phyloP scores from a whole-genome alignment of 2,329 filamentous ascomycete species.

The Periconia digitata region DNA sequence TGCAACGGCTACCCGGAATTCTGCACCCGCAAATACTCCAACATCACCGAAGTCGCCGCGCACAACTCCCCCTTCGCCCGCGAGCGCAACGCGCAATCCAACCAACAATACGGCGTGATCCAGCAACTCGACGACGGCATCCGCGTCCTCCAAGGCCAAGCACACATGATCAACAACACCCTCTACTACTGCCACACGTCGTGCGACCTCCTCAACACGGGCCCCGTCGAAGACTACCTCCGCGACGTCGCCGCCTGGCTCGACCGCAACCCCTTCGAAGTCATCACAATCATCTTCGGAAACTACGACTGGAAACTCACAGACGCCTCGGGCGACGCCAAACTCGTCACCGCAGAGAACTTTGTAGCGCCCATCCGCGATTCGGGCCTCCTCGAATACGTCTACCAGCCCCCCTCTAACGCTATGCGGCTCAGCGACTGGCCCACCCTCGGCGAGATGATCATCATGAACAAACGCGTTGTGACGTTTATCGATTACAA shows the following conservation, averaged over 20 bases:
- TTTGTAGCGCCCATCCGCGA: constrained; percentile 71
- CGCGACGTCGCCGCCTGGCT: constrained; percentile 73
- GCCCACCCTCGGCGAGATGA: constrained; percentile 74
- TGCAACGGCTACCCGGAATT: constrained; percentile 47
- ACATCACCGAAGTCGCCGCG: constrained; percentile 46
- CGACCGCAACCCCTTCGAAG: constrained; percentile 76
- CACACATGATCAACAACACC: constrained; percentile 59
- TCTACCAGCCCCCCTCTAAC: constrained; percentile 73
- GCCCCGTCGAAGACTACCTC: constrained; percentile 76
- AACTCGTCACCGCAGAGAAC: constrained; percentile 61
- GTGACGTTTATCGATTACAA: constrained; percentile 46
- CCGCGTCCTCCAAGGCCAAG: constrained; percentile 60
- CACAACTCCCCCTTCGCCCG: constrained; percentile 43
- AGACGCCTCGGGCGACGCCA: constrained; percentile 28
- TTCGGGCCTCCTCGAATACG: constrained; percentile 72
- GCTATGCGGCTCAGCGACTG: constrained; percentile 79
- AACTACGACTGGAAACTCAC: constrained; percentile 61
- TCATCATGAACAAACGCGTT: constrained; percentile 40
- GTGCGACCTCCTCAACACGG: constrained; percentile 82
- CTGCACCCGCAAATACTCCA: constrained; percentile 43
- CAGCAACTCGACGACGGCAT: constrained; percentile 45
- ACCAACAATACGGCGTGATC: constrained; percentile 41
- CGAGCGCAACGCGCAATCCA: constrained; percentile 38
- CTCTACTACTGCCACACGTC: constrained; percentile 84
- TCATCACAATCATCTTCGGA: constrained; percentile 83